Evolutionary conservation across 2,329 filamentous ascomycete genomes (phyloP).

Genomic region (Didymella exigua): DNA sequence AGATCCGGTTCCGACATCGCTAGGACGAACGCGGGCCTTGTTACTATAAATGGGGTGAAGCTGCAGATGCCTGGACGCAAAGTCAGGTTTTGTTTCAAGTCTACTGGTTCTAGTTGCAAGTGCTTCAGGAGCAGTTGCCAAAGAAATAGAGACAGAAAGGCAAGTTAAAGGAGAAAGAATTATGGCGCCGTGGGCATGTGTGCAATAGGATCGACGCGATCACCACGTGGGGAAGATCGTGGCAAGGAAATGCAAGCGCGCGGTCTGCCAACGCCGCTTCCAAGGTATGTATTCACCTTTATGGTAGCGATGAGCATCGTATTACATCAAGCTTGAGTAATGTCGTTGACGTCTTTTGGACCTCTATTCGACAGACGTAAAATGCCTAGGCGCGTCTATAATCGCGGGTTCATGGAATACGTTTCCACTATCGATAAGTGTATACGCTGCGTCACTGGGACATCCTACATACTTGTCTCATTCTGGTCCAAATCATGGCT

Average conservation of each 20-base stretch:
- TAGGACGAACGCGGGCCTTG: background rate
- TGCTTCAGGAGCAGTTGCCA: background rate
- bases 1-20: conserved; percentile 53
- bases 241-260: conserved; percentile 10
- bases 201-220: conserved; percentile 14
- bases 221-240: conserved; percentile 23
- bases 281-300: background rate
- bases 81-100: background rate
- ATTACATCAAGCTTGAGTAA: background rate
- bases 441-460: background rate
- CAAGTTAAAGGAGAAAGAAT: background rate
- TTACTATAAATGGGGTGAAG: background rate
- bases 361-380: background rate
- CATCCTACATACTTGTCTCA: background rate
- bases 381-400: background rate
- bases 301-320: background rate
- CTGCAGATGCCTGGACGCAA: background rate
- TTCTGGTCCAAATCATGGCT: background rate
- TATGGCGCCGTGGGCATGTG: background rate
- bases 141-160: background rate
- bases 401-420: background rate
- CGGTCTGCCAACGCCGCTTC: conserved; percentile 6
- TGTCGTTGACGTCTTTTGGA: background rate
- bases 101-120: background rate
- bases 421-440: background rate